A percentile compares a stretch with the other conserved stretches of the same genome.
Conservation (phyloP, 2,329 filamentous ascomycete species). For the Aspergillus pseudoterreus region DNA sequence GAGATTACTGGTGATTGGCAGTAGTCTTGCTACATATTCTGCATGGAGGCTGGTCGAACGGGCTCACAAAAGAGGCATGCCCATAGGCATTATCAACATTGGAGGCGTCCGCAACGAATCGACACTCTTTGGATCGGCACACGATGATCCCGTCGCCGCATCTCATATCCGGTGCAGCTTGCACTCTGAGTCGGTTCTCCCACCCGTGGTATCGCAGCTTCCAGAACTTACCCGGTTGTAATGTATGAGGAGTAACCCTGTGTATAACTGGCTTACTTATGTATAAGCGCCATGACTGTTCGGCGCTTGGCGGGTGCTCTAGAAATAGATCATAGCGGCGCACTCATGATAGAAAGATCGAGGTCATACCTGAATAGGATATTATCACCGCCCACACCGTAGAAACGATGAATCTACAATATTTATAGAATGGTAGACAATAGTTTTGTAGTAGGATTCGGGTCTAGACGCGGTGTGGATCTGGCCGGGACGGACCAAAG, state of each 20-base stretch:
- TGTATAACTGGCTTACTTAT: not conserved
- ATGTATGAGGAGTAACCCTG: not conserved
- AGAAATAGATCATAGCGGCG: not conserved
- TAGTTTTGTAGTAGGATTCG: not conserved
- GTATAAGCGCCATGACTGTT: not conserved
- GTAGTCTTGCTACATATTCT: slow-evolving; percentile 89
- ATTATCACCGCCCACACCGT: too few relatives aligned
- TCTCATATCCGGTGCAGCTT: slow-evolving; percentile 42
- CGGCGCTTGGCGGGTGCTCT: not conserved
- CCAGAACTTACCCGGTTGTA: slow-evolving; percentile 9
- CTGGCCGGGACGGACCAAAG: not conserved
- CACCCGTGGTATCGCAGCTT: slow-evolving; percentile 34
- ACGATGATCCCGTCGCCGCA: slow-evolving; percentile 12
- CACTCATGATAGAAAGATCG: too few relatives aligned
- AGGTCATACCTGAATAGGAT: too few relatives aligned
- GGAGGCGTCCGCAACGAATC: slow-evolving; percentile 47
- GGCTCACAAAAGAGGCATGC: slow-evolving; percentile 77
- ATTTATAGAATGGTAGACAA: too few relatives aligned
- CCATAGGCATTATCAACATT: slow-evolving; percentile 82
- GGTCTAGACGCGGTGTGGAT: not conserved
- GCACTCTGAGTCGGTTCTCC: slow-evolving; percentile 40
- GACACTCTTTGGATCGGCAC: slow-evolving; percentile 34
- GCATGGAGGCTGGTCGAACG: slow-evolving; percentile 86
- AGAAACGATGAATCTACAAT: too few relatives aligned
- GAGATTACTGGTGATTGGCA: slow-evolving; percentile 75